Conservation (phyloP, 73 alveolate genomes). For the Paraurostyla sp. region DNA sequence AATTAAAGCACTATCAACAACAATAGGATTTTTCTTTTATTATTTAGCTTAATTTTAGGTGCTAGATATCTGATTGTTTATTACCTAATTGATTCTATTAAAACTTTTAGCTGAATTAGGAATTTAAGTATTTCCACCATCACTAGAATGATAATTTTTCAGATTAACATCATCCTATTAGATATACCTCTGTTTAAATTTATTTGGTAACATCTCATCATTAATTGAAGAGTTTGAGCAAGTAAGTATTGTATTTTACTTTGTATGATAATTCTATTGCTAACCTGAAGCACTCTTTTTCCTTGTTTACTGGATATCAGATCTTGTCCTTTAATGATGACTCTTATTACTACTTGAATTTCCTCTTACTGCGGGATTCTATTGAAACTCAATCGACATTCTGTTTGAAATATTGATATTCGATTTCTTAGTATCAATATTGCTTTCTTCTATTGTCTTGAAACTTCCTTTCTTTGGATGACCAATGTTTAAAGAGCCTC, state of each 20-base stretch:
- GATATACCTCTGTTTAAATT: no score
- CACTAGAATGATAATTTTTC: no score
- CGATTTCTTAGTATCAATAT: not conserved
- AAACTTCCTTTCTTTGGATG: conserved; percentile 9
- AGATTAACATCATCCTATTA: no score
- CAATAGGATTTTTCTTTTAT: not conserved
- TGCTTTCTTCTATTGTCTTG: conserved; percentile 20
- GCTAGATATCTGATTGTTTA: not conserved
- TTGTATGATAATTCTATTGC: not conserved
- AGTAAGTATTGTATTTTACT: not conserved
- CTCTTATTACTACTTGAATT: no score
- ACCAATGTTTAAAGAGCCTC: conserved; percentile 5
- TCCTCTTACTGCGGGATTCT: no score
- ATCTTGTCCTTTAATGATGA: conserved; percentile 9
- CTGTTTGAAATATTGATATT: not conserved
- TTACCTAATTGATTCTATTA: not conserved
- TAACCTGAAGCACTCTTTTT: not conserved
- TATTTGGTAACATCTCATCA: no score
- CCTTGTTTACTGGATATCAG: conserved; percentile 4
- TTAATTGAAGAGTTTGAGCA: conserved; percentile 11
- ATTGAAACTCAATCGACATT: conserved; percentile 13
- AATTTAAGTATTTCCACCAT: no score
- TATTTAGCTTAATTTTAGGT: not conserved
- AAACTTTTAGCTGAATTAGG: conserved; percentile 15
- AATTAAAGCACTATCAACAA: no score